phyloP scores from a whole-genome alignment of 2,329 filamentous ascomycete genomes.

The Phaeophleospora eucalypticola region DNA sequence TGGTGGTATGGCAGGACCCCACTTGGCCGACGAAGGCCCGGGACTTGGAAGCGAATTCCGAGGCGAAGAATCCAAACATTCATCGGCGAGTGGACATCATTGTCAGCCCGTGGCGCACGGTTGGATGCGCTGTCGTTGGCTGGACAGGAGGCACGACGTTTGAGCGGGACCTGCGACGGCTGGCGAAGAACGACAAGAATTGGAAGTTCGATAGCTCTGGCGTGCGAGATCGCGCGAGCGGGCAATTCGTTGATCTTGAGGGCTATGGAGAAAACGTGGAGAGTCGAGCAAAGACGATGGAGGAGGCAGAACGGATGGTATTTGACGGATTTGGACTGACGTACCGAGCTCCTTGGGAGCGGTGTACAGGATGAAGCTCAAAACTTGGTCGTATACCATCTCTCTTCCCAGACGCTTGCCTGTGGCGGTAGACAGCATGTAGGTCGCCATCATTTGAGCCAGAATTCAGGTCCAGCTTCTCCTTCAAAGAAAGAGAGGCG shows the following conservation, averaged over 20 bases:
- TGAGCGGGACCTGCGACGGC: conserved; percentile 76
- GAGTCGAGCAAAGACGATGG: conserved; percentile 50
- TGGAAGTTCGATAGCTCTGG: conserved; percentile 94
- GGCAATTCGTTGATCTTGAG: conserved; percentile 69
- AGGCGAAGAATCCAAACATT: conserved; percentile 61
- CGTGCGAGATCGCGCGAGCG: conserved; percentile 63
- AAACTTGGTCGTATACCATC: background rate
- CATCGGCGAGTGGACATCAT: conserved; percentile 92
- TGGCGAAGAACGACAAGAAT: conserved; percentile 65
- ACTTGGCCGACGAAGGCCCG: conserved; percentile 36
- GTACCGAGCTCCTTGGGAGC: conserved; percentile 41
- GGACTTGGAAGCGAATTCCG: conserved; percentile 34
- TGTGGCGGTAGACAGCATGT: background rate
- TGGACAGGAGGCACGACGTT: conserved; percentile 87
- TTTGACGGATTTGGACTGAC: conserved; percentile 70
- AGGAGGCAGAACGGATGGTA: conserved; percentile 72
- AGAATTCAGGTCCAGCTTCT: too few species aligned
- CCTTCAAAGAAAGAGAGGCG: too few species aligned
- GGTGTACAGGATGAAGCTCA: conserved; percentile 39
- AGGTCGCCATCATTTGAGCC: background rate
- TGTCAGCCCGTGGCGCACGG: conserved; percentile 79
- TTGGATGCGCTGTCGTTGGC: conserved; percentile 80
- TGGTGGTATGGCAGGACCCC: conserved; percentile 87
- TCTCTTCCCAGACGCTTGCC: background rate
- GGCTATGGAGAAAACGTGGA: conserved; percentile 52